A percentile compares a stretch with the other conserved stretches of the same genome.
These are phyloP conservation scores for Lolium rigidum DNA, from an alignment of 176 grass and related monocot genomes.

Conservation along the genomic window DNA sequence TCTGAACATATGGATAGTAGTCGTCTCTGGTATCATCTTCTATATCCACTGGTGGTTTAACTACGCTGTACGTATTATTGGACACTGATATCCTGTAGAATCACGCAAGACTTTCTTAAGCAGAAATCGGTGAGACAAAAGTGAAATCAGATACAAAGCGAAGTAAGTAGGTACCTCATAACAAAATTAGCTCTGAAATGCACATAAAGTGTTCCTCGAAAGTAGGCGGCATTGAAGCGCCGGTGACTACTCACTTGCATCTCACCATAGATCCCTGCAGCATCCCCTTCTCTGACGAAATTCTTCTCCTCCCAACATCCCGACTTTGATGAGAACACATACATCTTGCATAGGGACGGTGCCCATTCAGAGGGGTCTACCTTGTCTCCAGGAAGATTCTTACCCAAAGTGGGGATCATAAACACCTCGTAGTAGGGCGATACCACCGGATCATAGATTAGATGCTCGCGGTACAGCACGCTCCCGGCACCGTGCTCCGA, in stretches of 20 bases:
- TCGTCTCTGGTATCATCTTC: not conserved
- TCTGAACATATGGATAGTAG: not conserved
- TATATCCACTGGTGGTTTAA: not conserved
- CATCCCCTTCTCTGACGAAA: not conserved
- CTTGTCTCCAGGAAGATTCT: not conserved
- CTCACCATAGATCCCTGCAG: not conserved
- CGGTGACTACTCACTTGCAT: not conserved
- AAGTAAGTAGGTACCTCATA: not conserved
- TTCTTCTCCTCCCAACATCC: not conserved
- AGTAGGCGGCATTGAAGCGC: not conserved
- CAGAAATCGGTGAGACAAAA: not conserved
- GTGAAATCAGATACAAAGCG: not conserved
- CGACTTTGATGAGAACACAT: not conserved
- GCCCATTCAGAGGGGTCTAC: not conserved
- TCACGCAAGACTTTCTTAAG: not conserved
- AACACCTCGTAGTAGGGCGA: not conserved
- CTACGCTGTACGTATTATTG: not conserved
- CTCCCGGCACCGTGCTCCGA: not conserved
- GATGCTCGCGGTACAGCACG: not conserved
- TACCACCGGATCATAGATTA: not conserved
- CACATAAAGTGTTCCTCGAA: not conserved
- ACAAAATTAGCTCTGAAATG: not conserved
- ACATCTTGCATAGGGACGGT: not conserved
- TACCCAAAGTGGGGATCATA: not conserved
- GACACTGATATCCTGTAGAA: not conserved